Evolutionary conservation across 202 grass and related monocot genomes (phyloP).

Genomic region (Bolboschoenoplectus hybrid): DNA sequence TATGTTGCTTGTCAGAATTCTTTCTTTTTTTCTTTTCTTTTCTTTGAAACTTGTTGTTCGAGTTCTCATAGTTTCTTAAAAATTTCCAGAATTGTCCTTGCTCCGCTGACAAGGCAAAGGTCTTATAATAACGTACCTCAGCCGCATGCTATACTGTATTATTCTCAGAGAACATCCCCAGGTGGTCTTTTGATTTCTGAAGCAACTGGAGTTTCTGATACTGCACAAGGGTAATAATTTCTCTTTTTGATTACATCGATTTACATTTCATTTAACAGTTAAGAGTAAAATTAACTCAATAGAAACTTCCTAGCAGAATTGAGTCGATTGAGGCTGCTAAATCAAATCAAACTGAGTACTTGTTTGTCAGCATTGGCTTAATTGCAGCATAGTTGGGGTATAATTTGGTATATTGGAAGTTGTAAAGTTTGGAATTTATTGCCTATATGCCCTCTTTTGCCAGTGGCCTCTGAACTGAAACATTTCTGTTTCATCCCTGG

Average conservation of each 20-base stretch:
- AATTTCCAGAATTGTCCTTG: conserved; percentile 33
- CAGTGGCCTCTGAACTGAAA: background rate
- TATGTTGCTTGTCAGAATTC: background rate
- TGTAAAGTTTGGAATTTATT: background rate
- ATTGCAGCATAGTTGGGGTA: background rate
- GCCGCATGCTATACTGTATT: conserved; percentile 40
- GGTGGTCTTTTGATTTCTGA: conserved; percentile 40
- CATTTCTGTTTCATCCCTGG: background rate
- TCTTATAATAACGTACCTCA: conserved; percentile 25
- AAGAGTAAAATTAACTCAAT: background rate
- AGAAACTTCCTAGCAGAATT: background rate
- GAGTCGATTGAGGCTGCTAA: background rate
- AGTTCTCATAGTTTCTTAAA: background rate
- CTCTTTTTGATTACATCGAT: background rate
- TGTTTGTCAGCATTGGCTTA: background rate
- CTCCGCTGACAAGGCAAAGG: conserved; percentile 34
- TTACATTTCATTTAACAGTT: background rate
- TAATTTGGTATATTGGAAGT: background rate
- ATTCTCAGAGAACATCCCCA: conserved; percentile 39
- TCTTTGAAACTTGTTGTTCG: background rate
- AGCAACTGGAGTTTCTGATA: conserved; percentile 37
- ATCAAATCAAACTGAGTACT: background rate
- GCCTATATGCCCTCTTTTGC: background rate
- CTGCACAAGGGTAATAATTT: conserved; percentile 28
- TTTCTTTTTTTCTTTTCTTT: background rate